phyloP scores from a whole-genome alignment of 2,329 filamentous ascomycete species.

The Hirsutella rhossiliensis region DNA sequence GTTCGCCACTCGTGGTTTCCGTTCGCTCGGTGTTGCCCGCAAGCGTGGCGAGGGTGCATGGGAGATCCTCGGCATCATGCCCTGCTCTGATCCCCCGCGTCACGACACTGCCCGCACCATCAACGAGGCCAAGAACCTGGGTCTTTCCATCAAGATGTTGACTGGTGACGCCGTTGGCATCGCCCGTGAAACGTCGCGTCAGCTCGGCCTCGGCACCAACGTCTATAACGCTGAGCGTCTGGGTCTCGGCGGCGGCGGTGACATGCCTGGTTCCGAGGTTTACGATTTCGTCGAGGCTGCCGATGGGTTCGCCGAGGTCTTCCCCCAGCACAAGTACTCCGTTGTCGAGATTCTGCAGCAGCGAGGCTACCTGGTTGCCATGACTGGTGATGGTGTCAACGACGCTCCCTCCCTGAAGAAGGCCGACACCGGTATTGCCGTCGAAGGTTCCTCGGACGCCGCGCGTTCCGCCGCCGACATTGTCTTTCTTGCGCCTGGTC shows the following conservation, averaged over 20 bases:
- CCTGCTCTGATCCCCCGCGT: constrained; percentile 82
- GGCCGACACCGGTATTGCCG: constrained; percentile 92
- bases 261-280: constrained; percentile 87
- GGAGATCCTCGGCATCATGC: constrained; percentile 93
- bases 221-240: constrained; percentile 90
- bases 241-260: constrained; percentile 77
- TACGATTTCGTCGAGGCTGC: constrained; percentile 94
- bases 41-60: constrained; percentile 72
- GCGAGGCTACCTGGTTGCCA: constrained; percentile 86
- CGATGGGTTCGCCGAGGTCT: constrained; percentile 89
- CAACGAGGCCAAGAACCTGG: constrained; percentile 77
- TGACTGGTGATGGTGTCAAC: constrained; percentile 95
- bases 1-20: constrained; percentile 86
- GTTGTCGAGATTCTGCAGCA: constrained; percentile 89
- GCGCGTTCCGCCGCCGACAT: constrained; percentile 87
- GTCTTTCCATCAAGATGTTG: constrained; percentile 91
- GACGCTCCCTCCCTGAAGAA: constrained; percentile 88
- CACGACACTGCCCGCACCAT: constrained; percentile 86
- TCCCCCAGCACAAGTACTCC: constrained; percentile 91
- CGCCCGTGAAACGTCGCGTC: constrained; percentile 80
- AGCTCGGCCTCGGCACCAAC: constrained; percentile 85
- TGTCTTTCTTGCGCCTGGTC: constrained; percentile 82
- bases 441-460: constrained; percentile 84
- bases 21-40: constrained; percentile 84
- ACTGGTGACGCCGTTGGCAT: constrained; percentile 92